A percentile compares a stretch with the other conserved stretches of the same genome.
phyloP scores from a whole-genome alignment of 2,329 filamentous ascomycete species.

The Diaporthe humulicola region DNA sequence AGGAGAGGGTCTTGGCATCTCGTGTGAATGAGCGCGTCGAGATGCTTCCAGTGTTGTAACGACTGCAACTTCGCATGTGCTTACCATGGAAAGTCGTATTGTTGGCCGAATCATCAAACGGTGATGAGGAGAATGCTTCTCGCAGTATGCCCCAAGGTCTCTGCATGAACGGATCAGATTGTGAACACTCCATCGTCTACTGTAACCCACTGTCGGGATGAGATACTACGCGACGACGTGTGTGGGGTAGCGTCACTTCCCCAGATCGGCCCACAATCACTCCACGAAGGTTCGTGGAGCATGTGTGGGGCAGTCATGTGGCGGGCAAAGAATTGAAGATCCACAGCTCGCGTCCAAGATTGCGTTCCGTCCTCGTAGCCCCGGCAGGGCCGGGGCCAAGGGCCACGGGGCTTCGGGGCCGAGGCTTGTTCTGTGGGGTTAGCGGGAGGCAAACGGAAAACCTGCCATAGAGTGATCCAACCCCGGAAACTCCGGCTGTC shows the following conservation, averaged over 20 bases:
- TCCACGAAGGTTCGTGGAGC: neutral
- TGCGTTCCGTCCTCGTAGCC: neutral
- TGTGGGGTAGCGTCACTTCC: neutral
- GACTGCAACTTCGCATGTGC: neutral
- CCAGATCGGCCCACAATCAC: slow-evolving; percentile 19
- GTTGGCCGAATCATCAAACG: no score
- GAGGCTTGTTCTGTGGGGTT: neutral
- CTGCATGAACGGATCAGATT: no score
- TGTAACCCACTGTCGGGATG: rapidly evolving
- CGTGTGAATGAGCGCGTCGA: neutral
- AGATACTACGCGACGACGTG: no score
- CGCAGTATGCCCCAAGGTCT: neutral
- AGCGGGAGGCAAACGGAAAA: neutral
- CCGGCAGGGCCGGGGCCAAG: neutral
- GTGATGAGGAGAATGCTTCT: neutral
- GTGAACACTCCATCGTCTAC: neutral
- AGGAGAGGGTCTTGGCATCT: slow-evolving; percentile 8
- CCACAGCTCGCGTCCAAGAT: neutral
- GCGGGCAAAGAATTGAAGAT: neutral
- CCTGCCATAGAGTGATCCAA: neutral
- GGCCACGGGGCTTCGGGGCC: neutral
- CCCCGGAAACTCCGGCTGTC: neutral
- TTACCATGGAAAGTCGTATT: no score
- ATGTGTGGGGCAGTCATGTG: slow-evolving; percentile 8
- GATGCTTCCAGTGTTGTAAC: neutral